Base-by-base conservation (phyloP, 192 early-diverging fungal genomes). In the Mortierella hygrophila region DNA sequence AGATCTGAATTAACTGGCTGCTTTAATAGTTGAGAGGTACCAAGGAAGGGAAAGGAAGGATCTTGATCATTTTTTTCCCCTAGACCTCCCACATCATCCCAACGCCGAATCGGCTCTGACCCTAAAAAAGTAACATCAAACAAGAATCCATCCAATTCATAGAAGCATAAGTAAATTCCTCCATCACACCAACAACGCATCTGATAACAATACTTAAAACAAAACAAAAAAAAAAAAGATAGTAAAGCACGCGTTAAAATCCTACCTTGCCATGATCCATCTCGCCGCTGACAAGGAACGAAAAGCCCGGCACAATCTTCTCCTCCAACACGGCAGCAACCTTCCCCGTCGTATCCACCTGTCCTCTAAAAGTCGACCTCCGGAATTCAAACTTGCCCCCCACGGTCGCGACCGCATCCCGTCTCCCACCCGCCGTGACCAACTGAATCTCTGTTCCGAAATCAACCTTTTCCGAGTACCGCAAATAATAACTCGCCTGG, bases 341-440 rank as follows among this genome's bases (percentile, higher is more conserved):
- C 78, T 95, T 93, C 78, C 99, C 99, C 42, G 94, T 92, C 29
- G 96, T 97, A 90, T 98, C 97, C 54, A 99, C 74, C 88, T 94
- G 94, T n/a, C 96, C 97, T 75, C 98, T 91, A 86, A 99, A 94
- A 47, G 96, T 98, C 41, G 97, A 94, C 49, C 93, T 92, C 63
- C 97, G 93, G 82, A 99, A 99, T 81, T 99, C 98, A 75, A 98
- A 96, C 92, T 99, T 99, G 88, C 97, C 98, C 60, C 97, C 98
- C n/a, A 97, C 95, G 21, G 96, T 95, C 75, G 96, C 97, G 75
- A 98, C 92, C 55, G 96, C 99, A 73, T 99, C 97, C 74, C 97
- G 92, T 68, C 96, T 91, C 5, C 94, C 95, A 68, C 88, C 92
- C 32, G 89, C 88, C 15, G 83, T 90, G 75, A 98, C 84, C 78